Percentiles rank a stretch among this genome's conserved stretches.
Evolutionary conservation across 164 flowering plant genomes (phyloP).

Genomic region (Magnolia kwangsiensis): DNA sequence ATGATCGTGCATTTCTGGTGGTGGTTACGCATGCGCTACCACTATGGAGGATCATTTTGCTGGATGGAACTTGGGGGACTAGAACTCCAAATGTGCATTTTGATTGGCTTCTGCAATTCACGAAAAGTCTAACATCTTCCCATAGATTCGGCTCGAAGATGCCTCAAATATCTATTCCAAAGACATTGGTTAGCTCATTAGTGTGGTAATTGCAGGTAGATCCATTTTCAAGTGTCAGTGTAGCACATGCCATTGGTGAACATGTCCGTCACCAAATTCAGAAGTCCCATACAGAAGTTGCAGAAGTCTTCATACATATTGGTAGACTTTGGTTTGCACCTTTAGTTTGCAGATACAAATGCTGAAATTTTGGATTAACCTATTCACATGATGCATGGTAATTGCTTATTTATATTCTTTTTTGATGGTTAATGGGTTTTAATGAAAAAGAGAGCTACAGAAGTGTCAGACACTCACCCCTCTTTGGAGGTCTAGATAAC

Average conservation of each 20-base stretch:
- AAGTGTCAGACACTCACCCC: neutral
- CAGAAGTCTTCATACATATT: constrained; percentile 94
- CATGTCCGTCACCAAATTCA: constrained; percentile 69
- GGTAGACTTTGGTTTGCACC: constrained; percentile 36
- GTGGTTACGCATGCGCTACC: no score
- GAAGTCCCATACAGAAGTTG: constrained; percentile 57
- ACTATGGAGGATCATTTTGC: neutral
- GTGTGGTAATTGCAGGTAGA: constrained; percentile 58
- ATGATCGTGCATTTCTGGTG: no score
- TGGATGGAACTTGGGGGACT: neutral
- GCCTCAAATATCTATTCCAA: neutral
- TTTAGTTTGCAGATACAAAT: neutral
- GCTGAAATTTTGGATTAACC: neutral
- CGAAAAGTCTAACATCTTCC: neutral
- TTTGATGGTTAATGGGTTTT: no score
- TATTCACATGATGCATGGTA: neutral
- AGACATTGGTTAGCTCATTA: neutral
- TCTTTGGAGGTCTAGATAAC: neutral
- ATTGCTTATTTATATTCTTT: no score
- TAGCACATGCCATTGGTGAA: constrained; percentile 86
- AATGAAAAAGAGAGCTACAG: neutral
- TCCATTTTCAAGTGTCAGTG: constrained; percentile 88
- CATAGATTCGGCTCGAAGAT: neutral
- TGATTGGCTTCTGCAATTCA: no score
- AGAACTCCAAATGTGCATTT: neutral